Evolutionary conservation across 352 stramenopile species (phyloP).

Genomic region (Phytophthora macrochlamydospora): DNA sequence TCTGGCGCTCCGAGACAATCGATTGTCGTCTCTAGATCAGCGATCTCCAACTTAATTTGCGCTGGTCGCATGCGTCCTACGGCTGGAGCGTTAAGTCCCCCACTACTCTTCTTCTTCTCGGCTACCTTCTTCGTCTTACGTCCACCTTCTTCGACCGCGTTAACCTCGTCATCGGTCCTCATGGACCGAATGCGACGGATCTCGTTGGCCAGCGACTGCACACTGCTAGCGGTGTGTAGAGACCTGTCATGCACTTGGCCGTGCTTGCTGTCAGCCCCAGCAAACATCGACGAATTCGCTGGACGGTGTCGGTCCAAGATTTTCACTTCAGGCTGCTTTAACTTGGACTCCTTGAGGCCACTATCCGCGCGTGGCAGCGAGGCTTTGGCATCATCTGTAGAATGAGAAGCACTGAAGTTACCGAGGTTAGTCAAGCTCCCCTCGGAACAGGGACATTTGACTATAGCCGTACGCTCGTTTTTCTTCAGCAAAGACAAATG

Average conservation of each 20-base stretch:
- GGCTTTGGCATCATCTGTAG: constrained; percentile 13
- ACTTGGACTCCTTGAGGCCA: constrained; percentile 69
- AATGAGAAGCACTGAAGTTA: constrained; percentile 16
- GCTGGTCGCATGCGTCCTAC: constrained; percentile 34
- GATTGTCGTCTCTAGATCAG: constrained; percentile 40
- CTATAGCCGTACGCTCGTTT: constrained; percentile 33
- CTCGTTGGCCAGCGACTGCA: constrained; percentile 82
- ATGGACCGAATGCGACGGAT: constrained; percentile 78
- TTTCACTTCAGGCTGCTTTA: constrained; percentile 70
- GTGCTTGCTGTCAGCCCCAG: constrained; percentile 52
- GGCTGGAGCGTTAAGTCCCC: constrained; percentile 5
- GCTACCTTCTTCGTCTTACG: constrained; percentile 43
- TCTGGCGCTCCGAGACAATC: constrained; percentile 7
- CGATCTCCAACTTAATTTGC: constrained; percentile 83
- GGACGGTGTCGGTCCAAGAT: constrained; percentile 50
- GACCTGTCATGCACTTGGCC: constrained; percentile 21
- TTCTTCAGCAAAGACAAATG: constrained; percentile 33
- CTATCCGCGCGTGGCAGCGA: constrained; percentile 7
- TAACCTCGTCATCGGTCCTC: constrained; percentile 33
- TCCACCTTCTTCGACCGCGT: constrained; percentile 28
- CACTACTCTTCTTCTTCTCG: constrained; percentile 53
- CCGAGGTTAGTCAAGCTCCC: too few relatives aligned
- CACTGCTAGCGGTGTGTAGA: constrained; percentile 71
- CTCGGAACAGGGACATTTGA: not conserved
- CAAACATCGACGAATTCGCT: constrained; percentile 12